A percentile compares a stretch with the other conserved stretches of the same genome.
Conservation (phyloP, 2,329 filamentous ascomycete genomes). For the Claviceps spartinae region DNA sequence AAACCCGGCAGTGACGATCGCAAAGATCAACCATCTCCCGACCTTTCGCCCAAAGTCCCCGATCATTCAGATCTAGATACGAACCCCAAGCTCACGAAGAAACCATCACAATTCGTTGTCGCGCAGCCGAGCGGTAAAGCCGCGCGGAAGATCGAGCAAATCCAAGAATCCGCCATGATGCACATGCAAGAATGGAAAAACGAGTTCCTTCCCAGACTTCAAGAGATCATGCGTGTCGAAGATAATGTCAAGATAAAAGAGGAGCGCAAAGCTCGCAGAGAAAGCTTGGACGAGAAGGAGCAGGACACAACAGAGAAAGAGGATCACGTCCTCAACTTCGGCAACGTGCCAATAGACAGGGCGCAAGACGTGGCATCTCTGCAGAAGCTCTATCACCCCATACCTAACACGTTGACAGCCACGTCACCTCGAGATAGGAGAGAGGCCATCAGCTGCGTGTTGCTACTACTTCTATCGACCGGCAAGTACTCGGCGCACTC, state of each 20-base stretch:
- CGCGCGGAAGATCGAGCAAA: conserved; percentile 15
- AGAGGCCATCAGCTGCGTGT: conserved; percentile 53
- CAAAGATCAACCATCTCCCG: conserved; percentile 4
- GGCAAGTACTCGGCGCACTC: conserved; percentile 67
- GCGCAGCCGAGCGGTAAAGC: conserved; percentile 8
- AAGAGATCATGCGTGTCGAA: conserved; percentile 46
- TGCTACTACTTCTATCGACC: conserved; percentile 57
- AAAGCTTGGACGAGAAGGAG: conserved; percentile 25
- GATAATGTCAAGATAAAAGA: conserved; percentile 33
- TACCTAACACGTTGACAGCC: conserved; percentile 39
- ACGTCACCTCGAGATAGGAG: conserved; percentile 44
- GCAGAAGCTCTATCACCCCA: conserved; percentile 38
- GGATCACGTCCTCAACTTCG: conserved; percentile 28
- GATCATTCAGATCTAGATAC: neutral
- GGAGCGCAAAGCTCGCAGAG: conserved; percentile 31
- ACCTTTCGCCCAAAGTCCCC: neutral
- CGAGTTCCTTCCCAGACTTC: conserved; percentile 54
- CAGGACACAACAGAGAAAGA: conserved; percentile 22
- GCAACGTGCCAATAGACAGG: conserved; percentile 19
- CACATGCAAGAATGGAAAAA: conserved; percentile 70
- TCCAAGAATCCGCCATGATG: conserved; percentile 42
- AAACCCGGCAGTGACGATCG: neutral
- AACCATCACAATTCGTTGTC: neutral
- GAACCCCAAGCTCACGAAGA: conserved; percentile 4
- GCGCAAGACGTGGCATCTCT: conserved; percentile 29